Conservation (phyloP, 352 stramenopile species). For the Pythium diclinum region DNA sequence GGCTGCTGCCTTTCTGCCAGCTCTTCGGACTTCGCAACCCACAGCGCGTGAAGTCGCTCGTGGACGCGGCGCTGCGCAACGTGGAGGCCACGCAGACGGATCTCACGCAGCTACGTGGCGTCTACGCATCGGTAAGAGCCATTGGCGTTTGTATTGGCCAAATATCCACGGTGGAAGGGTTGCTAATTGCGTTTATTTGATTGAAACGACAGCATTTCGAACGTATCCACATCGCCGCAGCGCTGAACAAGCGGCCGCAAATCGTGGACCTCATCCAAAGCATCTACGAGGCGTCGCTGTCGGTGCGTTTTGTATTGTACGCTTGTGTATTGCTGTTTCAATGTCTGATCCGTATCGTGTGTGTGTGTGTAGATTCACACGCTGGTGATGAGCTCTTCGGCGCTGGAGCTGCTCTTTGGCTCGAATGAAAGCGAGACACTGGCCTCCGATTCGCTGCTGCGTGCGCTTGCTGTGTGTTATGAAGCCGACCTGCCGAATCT, state of each 20-base stretch:
- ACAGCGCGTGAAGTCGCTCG: slow-evolving; percentile 3
- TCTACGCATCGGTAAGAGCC: slow-evolving; percentile 35
- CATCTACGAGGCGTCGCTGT: slow-evolving; percentile 46
- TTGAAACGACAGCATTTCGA: slow-evolving; percentile 35
- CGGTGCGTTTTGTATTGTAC: slow-evolving; percentile 23
- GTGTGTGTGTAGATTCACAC: slow-evolving; percentile 11
- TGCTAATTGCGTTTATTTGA: not conserved
- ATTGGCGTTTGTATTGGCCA: not conserved
- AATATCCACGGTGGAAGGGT: not conserved
- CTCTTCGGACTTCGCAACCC: slow-evolving; percentile 26
- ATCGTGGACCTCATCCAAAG: slow-evolving; percentile 42
- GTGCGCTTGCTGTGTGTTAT: slow-evolving; percentile 53
- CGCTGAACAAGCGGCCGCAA: slow-evolving; percentile 30
- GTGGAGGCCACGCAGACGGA: slow-evolving; percentile 28
- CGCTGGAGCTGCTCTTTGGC: slow-evolving; percentile 33
- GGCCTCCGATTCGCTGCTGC: slow-evolving; percentile 39
- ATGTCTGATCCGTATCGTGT: not conserved
- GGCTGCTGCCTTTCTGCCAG: slow-evolving; percentile 62
- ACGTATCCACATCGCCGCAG: slow-evolving; percentile 28
- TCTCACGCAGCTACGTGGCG: slow-evolving; percentile 9
- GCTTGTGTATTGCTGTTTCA: not conserved
- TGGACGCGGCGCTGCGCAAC: slow-evolving; percentile 11
- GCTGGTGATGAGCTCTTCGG: slow-evolving; percentile 26
- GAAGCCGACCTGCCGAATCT: slow-evolving; percentile 48
- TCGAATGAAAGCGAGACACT: slow-evolving; percentile 28